Percentiles rank a stretch among this genome's conserved stretches.
Evolutionary conservation across 2,329 filamentous ascomycete species (phyloP).

Genomic region (Fusarium torreyae): DNA sequence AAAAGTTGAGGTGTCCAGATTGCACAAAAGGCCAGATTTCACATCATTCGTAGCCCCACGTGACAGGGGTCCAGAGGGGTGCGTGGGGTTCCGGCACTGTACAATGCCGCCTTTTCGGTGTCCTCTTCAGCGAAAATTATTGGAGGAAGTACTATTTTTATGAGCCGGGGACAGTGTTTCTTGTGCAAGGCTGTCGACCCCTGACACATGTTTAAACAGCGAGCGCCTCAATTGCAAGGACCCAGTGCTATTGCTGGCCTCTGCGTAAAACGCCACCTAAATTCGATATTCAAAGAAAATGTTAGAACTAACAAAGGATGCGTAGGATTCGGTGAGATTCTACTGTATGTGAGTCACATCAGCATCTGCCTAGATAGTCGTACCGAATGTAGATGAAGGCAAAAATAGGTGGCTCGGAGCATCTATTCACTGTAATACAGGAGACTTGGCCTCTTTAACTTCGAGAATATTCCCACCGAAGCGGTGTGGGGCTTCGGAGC

Average conservation of each 20-base stretch:
- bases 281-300: conserved; percentile 9
- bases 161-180: conserved; percentile 38
- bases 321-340: conserved; percentile 35
- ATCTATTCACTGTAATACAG: background rate
- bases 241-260: conserved; percentile 14
- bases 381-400: conserved; percentile 1
- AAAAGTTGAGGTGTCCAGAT: conserved; percentile 63
- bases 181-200: conserved; percentile 37
- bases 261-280: conserved; percentile 28
- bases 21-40: conserved; percentile 67
- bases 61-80: conserved; percentile 51
- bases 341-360: conserved; percentile 34
- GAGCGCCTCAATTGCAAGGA: conserved; percentile 26
- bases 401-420: background rate
- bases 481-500: conserved; percentile 43
- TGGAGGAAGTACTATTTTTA: conserved; percentile 3
- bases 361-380: conserved; percentile 5
- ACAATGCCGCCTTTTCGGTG: conserved; percentile 30
- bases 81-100: conserved; percentile 40
- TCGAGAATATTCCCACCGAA: conserved; percentile 50
- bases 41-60: conserved; percentile 53
- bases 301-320: conserved; percentile 17
- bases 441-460: conserved; percentile 45
- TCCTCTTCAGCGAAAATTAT: background rate
- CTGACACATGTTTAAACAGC: conserved; percentile 31